Conservation (phyloP, 495 filamentous ascomycete genomes). For the Terfezia boudieri region DNA sequence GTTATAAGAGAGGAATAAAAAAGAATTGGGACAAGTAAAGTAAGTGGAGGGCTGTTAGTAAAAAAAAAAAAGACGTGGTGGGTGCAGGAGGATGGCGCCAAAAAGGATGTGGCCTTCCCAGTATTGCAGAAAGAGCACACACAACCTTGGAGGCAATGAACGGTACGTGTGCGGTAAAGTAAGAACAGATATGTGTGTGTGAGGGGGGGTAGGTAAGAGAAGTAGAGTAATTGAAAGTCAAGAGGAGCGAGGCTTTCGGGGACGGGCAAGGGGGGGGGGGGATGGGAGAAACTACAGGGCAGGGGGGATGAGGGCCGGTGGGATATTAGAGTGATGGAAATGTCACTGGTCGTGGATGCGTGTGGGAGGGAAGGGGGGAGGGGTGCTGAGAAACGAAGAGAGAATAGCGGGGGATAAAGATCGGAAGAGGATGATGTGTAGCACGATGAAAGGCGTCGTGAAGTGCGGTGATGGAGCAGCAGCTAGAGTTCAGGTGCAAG, state of each 20-base stretch:
- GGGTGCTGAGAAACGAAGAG: constrained; percentile 7
- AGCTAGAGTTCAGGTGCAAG: too few relatives aligned
- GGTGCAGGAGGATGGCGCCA: not conserved
- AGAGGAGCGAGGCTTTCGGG: not conserved
- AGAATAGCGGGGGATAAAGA: constrained; percentile 4
- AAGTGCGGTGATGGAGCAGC: constrained; percentile 5
- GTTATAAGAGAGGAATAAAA: constrained; percentile 8
- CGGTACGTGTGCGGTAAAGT: constrained; percentile 14
- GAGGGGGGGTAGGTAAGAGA: constrained; percentile 5
- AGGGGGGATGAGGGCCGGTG: constrained; percentile 7
- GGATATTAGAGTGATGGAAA: constrained; percentile 9
- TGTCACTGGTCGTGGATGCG: not conserved
- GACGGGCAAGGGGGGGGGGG: not conserved
- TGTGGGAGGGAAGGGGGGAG: constrained; percentile 6
- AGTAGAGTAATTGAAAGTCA: not conserved
- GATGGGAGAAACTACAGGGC: not conserved
- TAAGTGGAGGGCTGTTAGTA: not conserved
- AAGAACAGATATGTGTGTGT: constrained; percentile 1
- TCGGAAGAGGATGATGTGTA: not conserved
- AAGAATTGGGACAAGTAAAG: constrained; percentile 8
- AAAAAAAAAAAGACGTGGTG: constrained; percentile 4
- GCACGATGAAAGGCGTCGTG: not conserved
- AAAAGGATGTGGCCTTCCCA: not conserved
- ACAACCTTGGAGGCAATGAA: constrained; percentile 15
- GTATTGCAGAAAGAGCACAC: not conserved